Conservation (phyloP, 192 early-diverging fungal genomes). For the Oehlia diaphana region DNA sequence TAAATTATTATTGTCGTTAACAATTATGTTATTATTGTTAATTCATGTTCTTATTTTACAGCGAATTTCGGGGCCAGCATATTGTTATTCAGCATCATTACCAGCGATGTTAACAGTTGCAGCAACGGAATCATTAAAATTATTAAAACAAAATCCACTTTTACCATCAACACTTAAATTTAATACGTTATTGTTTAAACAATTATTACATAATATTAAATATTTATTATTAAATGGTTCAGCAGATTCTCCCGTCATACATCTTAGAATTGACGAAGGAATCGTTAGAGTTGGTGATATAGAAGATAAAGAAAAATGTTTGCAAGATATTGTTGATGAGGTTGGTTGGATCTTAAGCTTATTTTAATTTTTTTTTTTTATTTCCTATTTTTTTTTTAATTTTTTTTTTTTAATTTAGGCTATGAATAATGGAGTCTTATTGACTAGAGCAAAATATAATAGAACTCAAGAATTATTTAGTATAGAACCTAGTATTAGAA, state of each 20-base stretch:
- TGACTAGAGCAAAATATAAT: conserved; percentile 88
- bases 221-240: conserved; percentile 53
- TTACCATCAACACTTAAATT: conserved; percentile 58
- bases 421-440: conserved; percentile 78
- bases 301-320: conserved; percentile 71
- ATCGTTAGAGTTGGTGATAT: conserved; percentile 21
- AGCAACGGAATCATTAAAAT: conserved; percentile 79
- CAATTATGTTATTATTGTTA: not conserved
- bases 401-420: conserved; percentile 33
- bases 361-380: not conserved
- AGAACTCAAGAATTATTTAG: conserved; percentile 73
- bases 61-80: conserved; percentile 84
- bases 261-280: conserved; percentile 57
- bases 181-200: conserved; percentile 63
- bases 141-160: conserved; percentile 51
- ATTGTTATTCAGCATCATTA: conserved; percentile 93
- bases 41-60: conserved; percentile 35
- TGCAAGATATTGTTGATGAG: conserved; percentile 83
- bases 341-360: conserved; percentile 22
- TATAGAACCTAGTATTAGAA: conserved; percentile 80
- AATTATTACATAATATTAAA: conserved; percentile 50
- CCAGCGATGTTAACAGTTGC: conserved; percentile 90
- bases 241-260: conserved; percentile 68
- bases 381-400: conserved; percentile 23
- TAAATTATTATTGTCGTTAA: not conserved